phyloP scores from a whole-genome alignment of 108 stramenopile genomes.

The Nitzschia inconspicua region DNA sequence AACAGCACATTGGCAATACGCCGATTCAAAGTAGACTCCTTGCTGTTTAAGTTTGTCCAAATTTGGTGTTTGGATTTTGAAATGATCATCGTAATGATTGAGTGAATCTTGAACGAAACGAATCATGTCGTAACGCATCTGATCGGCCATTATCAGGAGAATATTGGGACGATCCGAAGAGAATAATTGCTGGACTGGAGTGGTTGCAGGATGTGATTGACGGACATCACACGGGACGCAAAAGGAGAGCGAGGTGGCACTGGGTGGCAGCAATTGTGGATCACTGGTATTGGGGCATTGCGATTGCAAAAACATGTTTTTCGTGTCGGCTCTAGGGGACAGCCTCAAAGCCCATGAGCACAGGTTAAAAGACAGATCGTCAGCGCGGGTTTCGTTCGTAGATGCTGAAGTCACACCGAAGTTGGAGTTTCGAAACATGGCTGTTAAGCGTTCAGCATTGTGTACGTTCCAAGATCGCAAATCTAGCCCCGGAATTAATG shows the following conservation, averaged over 20 bases:
- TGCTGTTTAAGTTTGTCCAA: conserved; percentile 5
- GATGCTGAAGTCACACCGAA: neutral
- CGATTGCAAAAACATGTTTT: neutral
- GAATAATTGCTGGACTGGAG: too few species aligned
- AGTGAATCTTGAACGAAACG: conserved; percentile 7
- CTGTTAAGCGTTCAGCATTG: neutral
- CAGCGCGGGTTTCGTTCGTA: neutral
- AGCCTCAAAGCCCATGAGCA: neutral
- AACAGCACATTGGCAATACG: conserved; percentile 10
- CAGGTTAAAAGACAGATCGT: neutral
- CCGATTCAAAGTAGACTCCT: conserved; percentile 12
- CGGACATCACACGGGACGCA: too few species aligned
- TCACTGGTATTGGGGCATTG: neutral
- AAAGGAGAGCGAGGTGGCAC: too few species aligned
- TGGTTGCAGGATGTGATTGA: too few species aligned
- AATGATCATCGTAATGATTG: neutral
- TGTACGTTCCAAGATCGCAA: neutral
- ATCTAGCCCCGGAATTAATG: neutral
- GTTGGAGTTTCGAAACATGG: neutral
- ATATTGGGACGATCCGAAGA: conserved; percentile 7
- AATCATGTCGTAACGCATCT: conserved; percentile 15
- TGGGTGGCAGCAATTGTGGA: neutral
- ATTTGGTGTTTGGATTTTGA: conserved; percentile 16
- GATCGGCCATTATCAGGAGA: conserved; percentile 16
- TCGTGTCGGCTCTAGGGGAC: neutral